Evolutionary conservation across 805 yeast genomes (phyloP), one percentile per base, ranked within the genome.

Genomic region (Candida nitratophila): DNA sequence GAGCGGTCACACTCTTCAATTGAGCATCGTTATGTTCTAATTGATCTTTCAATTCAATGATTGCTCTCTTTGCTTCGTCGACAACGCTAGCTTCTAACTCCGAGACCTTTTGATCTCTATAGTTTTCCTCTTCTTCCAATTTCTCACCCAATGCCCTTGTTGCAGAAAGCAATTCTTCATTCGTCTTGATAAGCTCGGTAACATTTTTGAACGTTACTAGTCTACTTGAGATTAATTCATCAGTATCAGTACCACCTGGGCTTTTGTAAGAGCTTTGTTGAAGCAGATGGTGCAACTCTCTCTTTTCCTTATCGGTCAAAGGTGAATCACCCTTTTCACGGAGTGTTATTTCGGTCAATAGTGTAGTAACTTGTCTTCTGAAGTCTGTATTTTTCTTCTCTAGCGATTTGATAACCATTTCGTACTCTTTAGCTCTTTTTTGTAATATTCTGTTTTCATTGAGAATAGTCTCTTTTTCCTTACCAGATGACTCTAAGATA

Each of bases 341-440:
- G 1, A 83, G 66, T 26, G 79, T 70, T 2, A 86, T 69, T 55
- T 85, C 87, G 15, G 83, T 74, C 33, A 91, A 69, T 32, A 89
- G 70, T 40, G 72, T 74, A 51, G 86, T 87, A n/a, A 93, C 74
- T 59, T 91, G 98, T 37, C 81, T 78, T 7, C 95, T 86, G 34
- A 91, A 66, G 55, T 91, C 97, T 26, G 72, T 65, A 37, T 83
- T 75, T 50, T 83, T 79, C 45, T 73, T 76, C 38, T 73, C 70
- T 49, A 84, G 59, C 5, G 75, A 65, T 15, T 59, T 63, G 14
- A 73, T 56, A 50, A 79, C 83, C 22, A 66, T 59, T 49, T 71
- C 72, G 37, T 66, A 60, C 43, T 77, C 83, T 12, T 62, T 56
- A 30, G 59, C 50, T 40, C 60, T 66, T 40, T 55, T 60, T 24